Evolutionary conservation across 352 stramenopile genomes (phyloP).

Genomic region (Phytophthora litchii): DNA sequence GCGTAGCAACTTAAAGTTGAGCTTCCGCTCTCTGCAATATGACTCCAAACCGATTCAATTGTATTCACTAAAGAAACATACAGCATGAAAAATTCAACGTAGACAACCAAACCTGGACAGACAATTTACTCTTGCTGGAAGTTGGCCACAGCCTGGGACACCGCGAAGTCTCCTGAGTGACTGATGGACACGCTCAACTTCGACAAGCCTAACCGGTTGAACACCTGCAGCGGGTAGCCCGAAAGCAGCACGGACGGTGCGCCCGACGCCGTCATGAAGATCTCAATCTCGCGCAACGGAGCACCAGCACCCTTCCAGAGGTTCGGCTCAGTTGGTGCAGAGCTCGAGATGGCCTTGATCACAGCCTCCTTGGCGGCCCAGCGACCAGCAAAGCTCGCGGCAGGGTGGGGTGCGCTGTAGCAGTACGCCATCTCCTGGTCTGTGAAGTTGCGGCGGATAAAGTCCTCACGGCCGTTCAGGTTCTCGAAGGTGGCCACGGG

Average conservation of each 20-base stretch:
- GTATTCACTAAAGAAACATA: slow-evolving; percentile 10
- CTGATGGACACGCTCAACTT: slow-evolving; percentile 89
- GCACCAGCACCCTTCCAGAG: slow-evolving; percentile 77
- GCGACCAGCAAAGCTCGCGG: slow-evolving; percentile 83
- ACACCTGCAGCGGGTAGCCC: slow-evolving; percentile 77
- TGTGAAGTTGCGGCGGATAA: slow-evolving; percentile 90
- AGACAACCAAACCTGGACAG: slow-evolving; percentile 2
- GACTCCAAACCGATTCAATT: slow-evolving; percentile 9
- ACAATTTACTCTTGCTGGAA: slow-evolving; percentile 45
- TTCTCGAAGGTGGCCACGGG: slow-evolving; percentile 85
- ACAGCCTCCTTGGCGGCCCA: slow-evolving; percentile 92
- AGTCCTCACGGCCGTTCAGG: slow-evolving; percentile 78
- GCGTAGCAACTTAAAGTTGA: background rate
- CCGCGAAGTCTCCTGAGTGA: slow-evolving; percentile 88
- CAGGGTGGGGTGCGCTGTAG: slow-evolving; percentile 77
- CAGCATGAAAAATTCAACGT: slow-evolving; percentile 15
- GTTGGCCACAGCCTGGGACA: slow-evolving; percentile 82
- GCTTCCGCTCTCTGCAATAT: too few species aligned
- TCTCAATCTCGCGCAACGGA: slow-evolving; percentile 85
- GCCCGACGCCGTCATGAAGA: slow-evolving; percentile 80
- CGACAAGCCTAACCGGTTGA: slow-evolving; percentile 72
- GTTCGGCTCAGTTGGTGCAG: slow-evolving; percentile 63
- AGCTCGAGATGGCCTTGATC: slow-evolving; percentile 90
- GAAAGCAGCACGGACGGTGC: slow-evolving; percentile 80
- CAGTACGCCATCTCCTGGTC: slow-evolving; percentile 88